Base-by-base conservation (phyloP, 192 early-diverging fungal genomes). In the Fimicolochytrium jonesii region DNA sequence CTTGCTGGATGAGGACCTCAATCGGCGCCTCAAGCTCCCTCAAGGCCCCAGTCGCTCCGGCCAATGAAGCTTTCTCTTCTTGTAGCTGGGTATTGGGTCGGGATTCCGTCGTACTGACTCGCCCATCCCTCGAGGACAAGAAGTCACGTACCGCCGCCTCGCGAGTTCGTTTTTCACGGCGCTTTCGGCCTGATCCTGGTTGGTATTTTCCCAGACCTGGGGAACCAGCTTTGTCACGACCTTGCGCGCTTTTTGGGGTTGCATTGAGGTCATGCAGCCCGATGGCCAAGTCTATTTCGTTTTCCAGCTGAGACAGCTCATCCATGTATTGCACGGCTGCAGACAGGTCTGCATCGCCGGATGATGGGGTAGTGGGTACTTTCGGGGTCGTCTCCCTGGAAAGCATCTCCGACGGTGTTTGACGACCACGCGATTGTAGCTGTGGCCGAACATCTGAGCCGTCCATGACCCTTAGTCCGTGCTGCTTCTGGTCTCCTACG, bases 371-470 rank as follows among this genome's bases (percentile, higher is more conserved):
- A n/a, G n/a, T n/a, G n/a, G n/a, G n/a, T n/a, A n/a, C n/a, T n/a
- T n/a, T n/a, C n/a, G n/a, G n/a, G n/a, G n/a, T n/a, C n/a, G n/a
- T 33, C 41, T 36, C 18, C 33, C 20, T 22, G 62, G 30, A 17
- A 11, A 13, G 28, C n/a, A 47, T 20, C 20, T 17, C 66, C 13
- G 30, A 29, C 42, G 31, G 46, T 7, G 31, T 29, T 32, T 29
- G 59, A 51, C 15, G 48, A 34, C 13, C 61, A 51, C 30, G 61
- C 61, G 41, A 57, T 56, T 9, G 39, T 36, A 13, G n/a, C n/a
- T n/a, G n/a, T n/a, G n/a, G n/a, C n/a, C 70, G 37, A 18, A 77
- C 41, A 51, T 77, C 76, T 2, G 76, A 77, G 17, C 76, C 76
- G 53, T 77, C 76, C 64, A 73, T 73, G 18, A 73, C 59, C n/a